Conservation (phyloP, 495 filamentous ascomycete species). For the Hypoxylon trugodes region DNA sequence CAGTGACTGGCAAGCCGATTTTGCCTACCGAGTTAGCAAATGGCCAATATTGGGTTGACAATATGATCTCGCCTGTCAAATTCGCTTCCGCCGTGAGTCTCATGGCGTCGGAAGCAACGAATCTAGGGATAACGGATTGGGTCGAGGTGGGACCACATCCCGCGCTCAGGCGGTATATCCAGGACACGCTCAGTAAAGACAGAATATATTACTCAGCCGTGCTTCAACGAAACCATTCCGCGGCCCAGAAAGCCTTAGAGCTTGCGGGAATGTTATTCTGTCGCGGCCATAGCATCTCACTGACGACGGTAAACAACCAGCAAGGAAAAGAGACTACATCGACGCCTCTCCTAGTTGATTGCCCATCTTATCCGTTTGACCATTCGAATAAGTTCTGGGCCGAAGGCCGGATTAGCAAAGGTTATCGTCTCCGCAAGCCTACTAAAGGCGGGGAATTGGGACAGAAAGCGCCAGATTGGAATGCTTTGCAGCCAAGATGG, state of each 20-base stretch:
- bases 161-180: slow-evolving; percentile 59
- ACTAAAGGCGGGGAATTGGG: slow-evolving; percentile 59
- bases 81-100: slow-evolving; percentile 49
- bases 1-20: slow-evolving; percentile 25
- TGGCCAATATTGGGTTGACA: slow-evolving; percentile 52
- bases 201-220: slow-evolving; percentile 34
- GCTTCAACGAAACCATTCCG: slow-evolving; percentile 24
- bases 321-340: slow-evolving; percentile 2
- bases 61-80: slow-evolving; percentile 53
- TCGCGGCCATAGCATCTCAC: slow-evolving; percentile 29
- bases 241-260: slow-evolving; percentile 25
- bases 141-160: slow-evolving; percentile 68
- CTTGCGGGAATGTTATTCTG: slow-evolving; percentile 21
- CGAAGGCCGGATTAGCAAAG: slow-evolving; percentile 48
- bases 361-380: slow-evolving; percentile 54
- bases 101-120: slow-evolving; percentile 28
- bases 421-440: slow-evolving; percentile 4
- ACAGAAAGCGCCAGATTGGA: slow-evolving; percentile 36
- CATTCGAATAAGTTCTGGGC: slow-evolving; percentile 55
- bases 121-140: slow-evolving; percentile 37
- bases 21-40: slow-evolving; percentile 19
- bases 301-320: slow-evolving; percentile 35
- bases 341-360: slow-evolving; percentile 34
- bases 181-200: slow-evolving; percentile 45
- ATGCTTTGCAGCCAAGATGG: slow-evolving; percentile 52